Base-by-base conservation (phyloP, 2,329 filamentous ascomycete species). In the Zasmidium cellare region DNA sequence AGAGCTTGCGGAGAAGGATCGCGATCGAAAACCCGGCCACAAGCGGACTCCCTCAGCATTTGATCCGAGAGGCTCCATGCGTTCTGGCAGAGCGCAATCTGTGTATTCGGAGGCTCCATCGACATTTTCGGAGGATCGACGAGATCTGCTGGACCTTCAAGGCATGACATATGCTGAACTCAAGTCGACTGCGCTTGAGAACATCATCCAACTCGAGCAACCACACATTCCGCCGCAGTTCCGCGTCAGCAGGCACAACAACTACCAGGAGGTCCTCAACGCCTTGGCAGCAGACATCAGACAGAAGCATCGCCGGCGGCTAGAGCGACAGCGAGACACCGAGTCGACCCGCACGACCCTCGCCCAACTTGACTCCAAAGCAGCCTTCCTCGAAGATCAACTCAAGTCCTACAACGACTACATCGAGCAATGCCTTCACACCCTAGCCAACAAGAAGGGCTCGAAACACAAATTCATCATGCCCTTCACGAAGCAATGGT, bases 341-440 rank as follows among this genome's bases (percentile, higher is more conserved):
- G 94, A 99, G 67, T 88, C 88, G 46, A 90, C 93, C 20, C 84
- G 88, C 24, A 79, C 89, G 57, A 94, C 91, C 1, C 80, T 94
- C 16, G 76, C 81, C 46, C 90, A 92, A 64, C 77, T 96, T 60
- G 87, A 91, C 74, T 86, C 92, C 67, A 94, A 99, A 78, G 92
- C 93, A 38, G 85, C 87, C 64, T 99, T 96, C 76, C 84, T 99
- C 9, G 94, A 99, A 72, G 89, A 92, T 67, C 94, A 99, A 77
- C 85, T 96, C 60, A 96, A 96, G 81, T 94, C 88, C 64, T 99
- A 99, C 78, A 96, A 99, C 72, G 92, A 99, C 77, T 99, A 99
- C 76, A 96, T 99, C 71, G 96, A 99, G 78, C 92, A 96, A 75
- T 93, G 94, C 50, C 97, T 99, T 91, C 84, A 92, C 59, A 99